Base-by-base conservation (phyloP, 169 alveolate species). In the Cryptosporidium canis region DNA sequence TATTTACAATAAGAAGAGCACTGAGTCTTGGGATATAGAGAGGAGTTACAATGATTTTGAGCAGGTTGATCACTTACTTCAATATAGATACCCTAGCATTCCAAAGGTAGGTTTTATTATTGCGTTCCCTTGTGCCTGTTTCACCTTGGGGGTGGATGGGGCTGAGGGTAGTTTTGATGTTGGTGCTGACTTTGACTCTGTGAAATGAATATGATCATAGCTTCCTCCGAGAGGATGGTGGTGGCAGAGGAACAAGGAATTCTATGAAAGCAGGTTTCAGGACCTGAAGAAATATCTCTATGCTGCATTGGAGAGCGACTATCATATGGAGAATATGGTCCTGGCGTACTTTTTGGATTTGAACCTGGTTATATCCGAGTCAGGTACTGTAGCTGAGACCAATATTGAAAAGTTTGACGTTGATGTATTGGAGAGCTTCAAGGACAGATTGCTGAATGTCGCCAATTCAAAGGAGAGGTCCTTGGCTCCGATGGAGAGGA, bases 91-190 rank as follows among this genome's bases (percentile, higher is more conserved):
- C 41, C 87, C 87, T 18, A 43, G 37, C 1, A 77, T 77, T 27
- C 87, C 87, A 77, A 61, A 58, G 45, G 87, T 77, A 77, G 41
- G 70, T 35, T n/a, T n/a, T n/a, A n/a, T n/a, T n/a, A n/a, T n/a
- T n/a, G n/a, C n/a, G n/a, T n/a, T n/a, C n/a, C n/a, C n/a, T n/a
- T n/a, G n/a, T n/a, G n/a, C n/a, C n/a, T n/a, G n/a, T n/a, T n/a
- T n/a, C n/a, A n/a, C n/a, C n/a, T n/a, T n/a, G n/a, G n/a, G n/a
- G n/a, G n/a, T 4, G 5, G 0, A 0, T 47, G 14, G 18, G 58
- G 27, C n/a, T 0, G 58, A 11, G 58, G 18, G 1, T 47, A 2
- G 14, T 47, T 12, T 47, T 11, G 14, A 47, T 45, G 8, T 47
- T 44, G 16, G 3, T 47, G 1, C 24, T 21, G 27, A 61, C 41